phyloP scores from a whole-genome alignment of 306 rosid species.

The Citrullus colocynthis region DNA sequence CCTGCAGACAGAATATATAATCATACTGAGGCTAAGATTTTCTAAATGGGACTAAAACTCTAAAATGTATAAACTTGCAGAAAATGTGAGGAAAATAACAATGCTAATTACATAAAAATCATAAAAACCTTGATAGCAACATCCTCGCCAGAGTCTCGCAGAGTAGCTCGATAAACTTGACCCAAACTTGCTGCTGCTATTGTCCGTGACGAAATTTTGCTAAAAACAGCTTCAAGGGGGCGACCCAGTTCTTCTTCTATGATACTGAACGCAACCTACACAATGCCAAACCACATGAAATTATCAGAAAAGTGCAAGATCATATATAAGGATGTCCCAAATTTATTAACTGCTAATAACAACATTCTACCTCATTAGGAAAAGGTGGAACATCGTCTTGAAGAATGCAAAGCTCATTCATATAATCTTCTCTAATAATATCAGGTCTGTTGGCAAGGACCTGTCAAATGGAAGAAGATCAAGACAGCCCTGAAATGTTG shows the following conservation, averaged over 20 bases:
- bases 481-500: background rate
- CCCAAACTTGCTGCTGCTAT: constrained; percentile 99
- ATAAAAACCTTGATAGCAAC: constrained; percentile 81
- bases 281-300: constrained; percentile 16
- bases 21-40: background rate
- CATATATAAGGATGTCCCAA: constrained; percentile 4
- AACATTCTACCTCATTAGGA: constrained; percentile 64
- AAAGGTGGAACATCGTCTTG: constrained; percentile 97
- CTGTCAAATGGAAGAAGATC: constrained; percentile 30
- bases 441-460: constrained; percentile 99
- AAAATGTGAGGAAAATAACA: background rate
- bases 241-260: constrained; percentile 92
- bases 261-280: constrained; percentile 68
- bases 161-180: constrained; percentile 95
- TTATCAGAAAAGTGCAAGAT: background rate
- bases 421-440: constrained; percentile 96
- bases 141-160: constrained; percentile 81
- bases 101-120: background rate
- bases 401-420: constrained; percentile 98
- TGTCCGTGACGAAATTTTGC: constrained; percentile 73
- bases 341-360: background rate
- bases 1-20: constrained; percentile 29
- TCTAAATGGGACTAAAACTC: background rate
- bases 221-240: constrained; percentile 92
- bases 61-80: background rate